Evolutionary conservation across 2,329 filamentous ascomycete species (phyloP), one percentile per base, ranked within the genome.

Genomic region (Cladosporium phlei): DNA sequence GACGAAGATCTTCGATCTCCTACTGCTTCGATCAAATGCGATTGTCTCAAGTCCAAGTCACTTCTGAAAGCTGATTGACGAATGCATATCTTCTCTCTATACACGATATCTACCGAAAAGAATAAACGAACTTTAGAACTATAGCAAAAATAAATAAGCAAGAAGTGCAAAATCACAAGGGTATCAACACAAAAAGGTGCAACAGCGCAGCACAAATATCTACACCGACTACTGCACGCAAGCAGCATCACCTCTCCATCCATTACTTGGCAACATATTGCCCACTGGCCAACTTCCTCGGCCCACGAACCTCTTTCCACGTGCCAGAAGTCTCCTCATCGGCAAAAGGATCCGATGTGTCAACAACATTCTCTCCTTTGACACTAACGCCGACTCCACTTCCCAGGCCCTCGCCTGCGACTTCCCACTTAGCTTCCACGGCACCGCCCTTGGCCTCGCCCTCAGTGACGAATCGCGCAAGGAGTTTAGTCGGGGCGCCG

Each of bases 381-480:
- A 68, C 58, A 46, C 66, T 72, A 7, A 75, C 66, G 4, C 80
- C 83, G 47, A 96, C 78, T 8, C 81, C 82, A 54, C 80, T 85
- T 1, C 78, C 78, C 1, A 78, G 57, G 3, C 59, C 67, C 29
- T 77, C 71, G 2, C 71, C 76, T 35, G 61, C 64, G 17, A 85
- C 70, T 63, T 95, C 89, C 82, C 90, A 96, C 47, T 83, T 76
- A 1, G 87, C 87, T 64, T 98, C 91, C 7, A 94, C 77, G 45
- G 80, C 82, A 0, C 89, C 88, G 4, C 86, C 79, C 52, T 80
- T 81, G 0, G 86, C 80, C 42, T 80, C 75, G 19, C 79, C 80
- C 25, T 90, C 84, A 0, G 86, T 87, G 19, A 83, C 71, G 56
- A 98, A 86, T 3, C 89, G 80, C 49, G 88, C 93, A 5, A 95